Evolutionary conservation across 2,329 filamentous ascomycete genomes (phyloP).

Genomic region (Venturia aucupariae): DNA sequence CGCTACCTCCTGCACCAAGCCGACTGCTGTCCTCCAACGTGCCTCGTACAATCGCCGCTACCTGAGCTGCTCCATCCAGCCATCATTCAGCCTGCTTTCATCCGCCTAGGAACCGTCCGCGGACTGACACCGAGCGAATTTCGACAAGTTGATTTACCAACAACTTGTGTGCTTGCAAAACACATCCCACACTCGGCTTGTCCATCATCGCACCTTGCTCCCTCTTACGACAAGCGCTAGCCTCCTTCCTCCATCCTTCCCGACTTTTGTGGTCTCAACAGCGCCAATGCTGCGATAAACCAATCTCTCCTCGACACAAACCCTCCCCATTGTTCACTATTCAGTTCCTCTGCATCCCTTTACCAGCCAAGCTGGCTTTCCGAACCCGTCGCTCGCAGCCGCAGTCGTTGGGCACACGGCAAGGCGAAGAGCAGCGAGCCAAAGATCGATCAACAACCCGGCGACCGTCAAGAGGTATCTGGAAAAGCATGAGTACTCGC

Average conservation of each 20-base stretch:
- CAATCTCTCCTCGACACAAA: background rate
- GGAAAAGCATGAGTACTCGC: constrained; percentile 16
- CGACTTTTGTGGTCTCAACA: background rate
- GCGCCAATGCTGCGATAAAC: constrained; percentile 8
- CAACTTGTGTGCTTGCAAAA: background rate
- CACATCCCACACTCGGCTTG: background rate
- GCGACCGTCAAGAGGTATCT: constrained; percentile 11
- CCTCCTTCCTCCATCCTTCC: too few relatives aligned
- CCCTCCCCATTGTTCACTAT: constrained; percentile 9
- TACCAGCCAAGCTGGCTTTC: constrained; percentile 15
- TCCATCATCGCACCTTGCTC: background rate
- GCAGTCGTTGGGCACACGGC: constrained; percentile 3
- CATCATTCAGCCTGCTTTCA: background rate
- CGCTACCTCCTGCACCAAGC: background rate
- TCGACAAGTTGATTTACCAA: background rate
- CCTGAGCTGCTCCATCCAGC: background rate
- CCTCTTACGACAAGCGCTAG: background rate
- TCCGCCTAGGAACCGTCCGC: background rate
- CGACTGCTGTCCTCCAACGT: background rate
- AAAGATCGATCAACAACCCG: constrained; percentile 11
- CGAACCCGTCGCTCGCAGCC: constrained; percentile 14
- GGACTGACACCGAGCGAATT: background rate
- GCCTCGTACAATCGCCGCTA: constrained; percentile 4
- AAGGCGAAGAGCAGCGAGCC: constrained; percentile 10
- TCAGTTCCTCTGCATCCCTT: constrained; percentile 8